These are phyloP conservation scores for Mycena vitilis DNA, from an alignment of 768 basidiomycete species.

Conservation along the genomic window DNA sequence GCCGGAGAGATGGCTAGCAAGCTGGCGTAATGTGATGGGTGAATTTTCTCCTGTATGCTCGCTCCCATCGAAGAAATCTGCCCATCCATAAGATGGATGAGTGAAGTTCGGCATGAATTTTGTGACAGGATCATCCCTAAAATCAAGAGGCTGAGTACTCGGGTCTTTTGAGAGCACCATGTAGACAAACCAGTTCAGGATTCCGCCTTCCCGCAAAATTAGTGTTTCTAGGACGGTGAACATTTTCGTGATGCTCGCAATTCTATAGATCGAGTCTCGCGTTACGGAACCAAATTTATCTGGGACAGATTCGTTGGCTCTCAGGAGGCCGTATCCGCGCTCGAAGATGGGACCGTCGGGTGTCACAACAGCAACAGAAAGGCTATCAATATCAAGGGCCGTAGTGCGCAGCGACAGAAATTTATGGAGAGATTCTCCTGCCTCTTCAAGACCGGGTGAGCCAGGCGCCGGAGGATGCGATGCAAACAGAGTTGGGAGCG, in stretches of 20 bases:
- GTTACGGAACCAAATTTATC: slow-evolving; percentile 42
- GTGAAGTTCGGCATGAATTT: slow-evolving; percentile 56
- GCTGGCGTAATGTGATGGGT: slow-evolving; percentile 53
- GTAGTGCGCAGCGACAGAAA: slow-evolving; percentile 44
- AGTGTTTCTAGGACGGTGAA: slow-evolving; percentile 61
- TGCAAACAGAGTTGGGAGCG: slow-evolving; percentile 31
- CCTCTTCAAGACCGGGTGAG: slow-evolving; percentile 14
- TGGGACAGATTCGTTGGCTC: slow-evolving; percentile 56
- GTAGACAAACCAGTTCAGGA: slow-evolving; percentile 48
- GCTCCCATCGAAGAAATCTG: slow-evolving; percentile 42
- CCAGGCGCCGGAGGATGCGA: slow-evolving; percentile 24
- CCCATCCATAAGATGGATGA: slow-evolving; percentile 49
- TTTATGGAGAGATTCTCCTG: slow-evolving; percentile 38
- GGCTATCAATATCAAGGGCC: slow-evolving; percentile 57
- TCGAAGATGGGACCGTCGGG: slow-evolving; percentile 59
- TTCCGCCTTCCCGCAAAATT: slow-evolving; percentile 59
- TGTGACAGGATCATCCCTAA: slow-evolving; percentile 63
- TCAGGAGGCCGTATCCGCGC: slow-evolving; percentile 53
- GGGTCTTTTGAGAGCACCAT: background rate
- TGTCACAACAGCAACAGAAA: slow-evolving; percentile 61
- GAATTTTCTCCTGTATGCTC: slow-evolving; percentile 28
- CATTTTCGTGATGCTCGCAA: slow-evolving; percentile 65
- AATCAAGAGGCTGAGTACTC: background rate
- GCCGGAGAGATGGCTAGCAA: slow-evolving; percentile 56
- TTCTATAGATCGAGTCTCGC: slow-evolving; percentile 61